Conservation (phyloP, 2,329 filamentous ascomycete genomes). For the Septoria petroselini region DNA sequence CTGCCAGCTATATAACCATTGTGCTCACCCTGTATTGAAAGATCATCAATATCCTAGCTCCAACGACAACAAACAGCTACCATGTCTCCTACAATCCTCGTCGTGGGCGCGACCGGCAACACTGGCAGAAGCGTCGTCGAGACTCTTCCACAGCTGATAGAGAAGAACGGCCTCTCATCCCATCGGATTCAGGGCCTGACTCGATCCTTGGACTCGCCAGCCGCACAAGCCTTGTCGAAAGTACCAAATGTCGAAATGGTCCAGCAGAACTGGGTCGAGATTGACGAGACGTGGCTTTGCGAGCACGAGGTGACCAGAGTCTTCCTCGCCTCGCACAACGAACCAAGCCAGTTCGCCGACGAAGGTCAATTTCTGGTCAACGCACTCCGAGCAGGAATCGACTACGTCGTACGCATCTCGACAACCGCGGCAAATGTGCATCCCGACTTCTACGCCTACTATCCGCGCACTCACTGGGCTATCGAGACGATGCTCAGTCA, state of each 20-base stretch:
- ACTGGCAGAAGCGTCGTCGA: slow-evolving; percentile 5
- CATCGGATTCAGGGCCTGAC: slow-evolving; percentile 39
- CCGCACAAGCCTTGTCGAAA: slow-evolving; percentile 32
- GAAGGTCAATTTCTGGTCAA: slow-evolving; percentile 41
- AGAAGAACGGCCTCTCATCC: slow-evolving; percentile 27
- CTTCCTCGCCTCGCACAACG: slow-evolving; percentile 43
- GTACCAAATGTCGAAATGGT: slow-evolving; percentile 40
- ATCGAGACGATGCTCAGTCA: slow-evolving; percentile 42
- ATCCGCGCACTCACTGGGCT: slow-evolving; percentile 43
- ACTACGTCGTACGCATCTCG: slow-evolving; percentile 46
- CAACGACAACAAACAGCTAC: too few species aligned
- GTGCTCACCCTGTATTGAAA: too few species aligned
- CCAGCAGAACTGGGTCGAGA: slow-evolving; percentile 41
- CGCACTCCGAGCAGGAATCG: slow-evolving; percentile 39
- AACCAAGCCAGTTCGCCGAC: slow-evolving; percentile 42
- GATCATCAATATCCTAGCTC: too few species aligned
- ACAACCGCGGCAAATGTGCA: slow-evolving; percentile 41
- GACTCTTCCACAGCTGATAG: slow-evolving; percentile 6
- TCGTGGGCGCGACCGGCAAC: slow-evolving; percentile 15
- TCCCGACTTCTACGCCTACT: slow-evolving; percentile 40
- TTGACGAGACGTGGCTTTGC: slow-evolving; percentile 44
- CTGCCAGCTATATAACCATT: too few species aligned
- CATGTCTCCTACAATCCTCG: slow-evolving; percentile 9
- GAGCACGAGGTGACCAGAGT: slow-evolving; percentile 38
- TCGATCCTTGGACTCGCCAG: slow-evolving; percentile 28